phyloP scores from a whole-genome alignment of 108 stramenopile genomes.

The Pelagomonas calceolata region DNA sequence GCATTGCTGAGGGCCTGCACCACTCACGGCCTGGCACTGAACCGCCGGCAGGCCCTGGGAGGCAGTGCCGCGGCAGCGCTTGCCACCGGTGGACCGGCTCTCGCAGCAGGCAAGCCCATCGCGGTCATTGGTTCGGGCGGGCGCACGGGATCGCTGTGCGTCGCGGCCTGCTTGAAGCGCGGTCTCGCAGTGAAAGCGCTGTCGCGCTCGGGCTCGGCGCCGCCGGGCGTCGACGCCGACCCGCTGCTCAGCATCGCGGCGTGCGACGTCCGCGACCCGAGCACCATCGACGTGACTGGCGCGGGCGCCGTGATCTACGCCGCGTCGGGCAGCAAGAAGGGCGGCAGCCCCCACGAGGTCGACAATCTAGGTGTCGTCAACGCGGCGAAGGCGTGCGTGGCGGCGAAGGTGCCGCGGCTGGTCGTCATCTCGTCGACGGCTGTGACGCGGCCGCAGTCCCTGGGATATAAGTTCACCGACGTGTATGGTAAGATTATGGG shows the following conservation, averaged over 20 bases:
- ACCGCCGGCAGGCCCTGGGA: too few relatives aligned
- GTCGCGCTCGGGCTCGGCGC: slow-evolving; percentile 15
- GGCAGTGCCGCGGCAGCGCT: too few relatives aligned
- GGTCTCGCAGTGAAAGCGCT: too few relatives aligned
- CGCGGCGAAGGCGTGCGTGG: slow-evolving; percentile 61
- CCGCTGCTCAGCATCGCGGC: slow-evolving; percentile 16
- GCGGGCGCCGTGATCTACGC: slow-evolving; percentile 67
- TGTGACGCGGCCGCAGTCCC: slow-evolving; percentile 57
- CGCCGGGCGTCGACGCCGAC: neutral
- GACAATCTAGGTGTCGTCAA: slow-evolving; percentile 60
- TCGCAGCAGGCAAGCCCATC: neutral
- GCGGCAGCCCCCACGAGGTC: slow-evolving; percentile 56
- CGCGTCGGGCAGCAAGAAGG: slow-evolving; percentile 59
- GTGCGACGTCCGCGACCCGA: slow-evolving; percentile 48
- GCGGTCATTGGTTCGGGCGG: too few relatives aligned
- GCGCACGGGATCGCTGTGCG: too few relatives aligned
- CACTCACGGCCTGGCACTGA: too few relatives aligned
- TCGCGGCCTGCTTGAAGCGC: too few relatives aligned
- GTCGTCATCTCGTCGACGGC: slow-evolving; percentile 64
- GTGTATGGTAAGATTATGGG: too few relatives aligned
- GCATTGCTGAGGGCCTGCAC: too few relatives aligned
- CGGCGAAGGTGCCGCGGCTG: slow-evolving; percentile 51
- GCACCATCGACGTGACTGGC: slow-evolving; percentile 34
- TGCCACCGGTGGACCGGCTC: too few relatives aligned
- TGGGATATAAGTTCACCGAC: too few relatives aligned